Conservation (phyloP, 148 eudicot genomes). For the Pharnaceum exiguum region DNA sequence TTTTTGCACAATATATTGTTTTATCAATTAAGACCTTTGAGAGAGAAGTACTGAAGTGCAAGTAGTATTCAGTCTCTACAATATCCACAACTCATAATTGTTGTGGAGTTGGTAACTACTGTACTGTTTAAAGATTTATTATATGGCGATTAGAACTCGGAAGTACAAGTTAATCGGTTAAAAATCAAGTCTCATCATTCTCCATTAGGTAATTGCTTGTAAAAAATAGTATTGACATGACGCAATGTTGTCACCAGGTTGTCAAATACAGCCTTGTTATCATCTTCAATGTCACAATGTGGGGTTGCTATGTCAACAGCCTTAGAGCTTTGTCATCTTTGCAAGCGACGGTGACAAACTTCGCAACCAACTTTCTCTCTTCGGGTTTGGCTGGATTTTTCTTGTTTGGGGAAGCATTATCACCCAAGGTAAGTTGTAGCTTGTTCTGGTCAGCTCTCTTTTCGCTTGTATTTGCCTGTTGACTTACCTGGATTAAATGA, state of each 20-base stretch:
- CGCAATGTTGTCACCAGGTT: conserved; percentile 33
- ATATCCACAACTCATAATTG: no score
- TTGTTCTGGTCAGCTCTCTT: neutral
- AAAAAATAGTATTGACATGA: neutral
- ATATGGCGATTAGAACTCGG: no score
- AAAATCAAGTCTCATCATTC: neutral
- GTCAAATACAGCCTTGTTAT: conserved; percentile 67
- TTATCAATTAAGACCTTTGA: no score
- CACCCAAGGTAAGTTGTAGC: conserved; percentile 55
- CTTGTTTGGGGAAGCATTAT: conserved; percentile 67
- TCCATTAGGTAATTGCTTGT: neutral
- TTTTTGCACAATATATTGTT: no score
- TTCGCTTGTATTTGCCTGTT: neutral
- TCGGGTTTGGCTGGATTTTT: conserved; percentile 91
- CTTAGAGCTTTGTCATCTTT: conserved; percentile 86
- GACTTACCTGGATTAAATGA: neutral
- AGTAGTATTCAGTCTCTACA: no score
- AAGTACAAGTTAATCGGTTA: neutral
- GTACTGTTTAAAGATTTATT: no score
- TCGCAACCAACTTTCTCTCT: conserved; percentile 81
- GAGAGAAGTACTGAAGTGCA: no score
- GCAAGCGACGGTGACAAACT: conserved; percentile 95
- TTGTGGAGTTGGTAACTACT: no score
- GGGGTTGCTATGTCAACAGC: conserved; percentile 97
- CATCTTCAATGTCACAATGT: conserved; percentile 75